Percentiles rank a stretch among this genome's conserved stretches.
Evolutionary conservation across 768 basidiomycete species (phyloP).

Genomic region (Tylopilus rubrobrunneus): DNA sequence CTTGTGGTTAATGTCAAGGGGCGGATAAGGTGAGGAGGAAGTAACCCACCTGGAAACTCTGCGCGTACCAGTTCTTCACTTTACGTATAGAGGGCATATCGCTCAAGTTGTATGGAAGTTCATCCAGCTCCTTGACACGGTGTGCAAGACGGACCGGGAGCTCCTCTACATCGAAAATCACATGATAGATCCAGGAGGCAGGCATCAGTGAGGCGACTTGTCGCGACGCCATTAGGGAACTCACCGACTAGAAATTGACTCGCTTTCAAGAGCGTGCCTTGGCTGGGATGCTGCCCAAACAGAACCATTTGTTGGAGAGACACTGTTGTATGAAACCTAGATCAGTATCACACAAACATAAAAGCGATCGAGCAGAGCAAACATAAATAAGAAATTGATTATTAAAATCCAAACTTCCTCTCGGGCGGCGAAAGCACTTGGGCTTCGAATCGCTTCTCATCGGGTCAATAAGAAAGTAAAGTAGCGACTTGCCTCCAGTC

Average conservation of each 20-base stretch:
- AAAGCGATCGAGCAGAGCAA: not conserved
- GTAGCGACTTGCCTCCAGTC: constrained; percentile 64
- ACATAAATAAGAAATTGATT: not conserved
- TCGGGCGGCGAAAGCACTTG: not conserved
- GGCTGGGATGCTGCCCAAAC: constrained; percentile 17
- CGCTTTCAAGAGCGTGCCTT: constrained; percentile 16
- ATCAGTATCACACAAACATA: constrained; percentile 5
- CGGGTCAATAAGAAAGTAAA: not conserved
- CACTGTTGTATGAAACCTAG: not conserved
- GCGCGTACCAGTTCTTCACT: constrained; percentile 19
- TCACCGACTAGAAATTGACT: constrained; percentile 16
- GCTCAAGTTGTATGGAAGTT: constrained; percentile 14
- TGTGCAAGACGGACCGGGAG: constrained; percentile 16
- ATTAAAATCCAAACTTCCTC: not conserved
- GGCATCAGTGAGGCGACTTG: no score
- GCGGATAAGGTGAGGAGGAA: not conserved
- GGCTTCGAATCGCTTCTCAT: not conserved
- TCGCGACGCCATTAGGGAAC: not conserved
- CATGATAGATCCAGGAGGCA: no score
- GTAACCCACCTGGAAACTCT: constrained; percentile 15
- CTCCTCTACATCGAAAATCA: constrained; percentile 8
- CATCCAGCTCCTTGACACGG: constrained; percentile 17
- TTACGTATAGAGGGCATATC: constrained; percentile 18
- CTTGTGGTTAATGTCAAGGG: not conserved
- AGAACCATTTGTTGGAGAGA: constrained; percentile 18